Evolutionary conservation across 2,329 filamentous ascomycete species (phyloP).

Genomic region (Aspergillus neoniger): DNA sequence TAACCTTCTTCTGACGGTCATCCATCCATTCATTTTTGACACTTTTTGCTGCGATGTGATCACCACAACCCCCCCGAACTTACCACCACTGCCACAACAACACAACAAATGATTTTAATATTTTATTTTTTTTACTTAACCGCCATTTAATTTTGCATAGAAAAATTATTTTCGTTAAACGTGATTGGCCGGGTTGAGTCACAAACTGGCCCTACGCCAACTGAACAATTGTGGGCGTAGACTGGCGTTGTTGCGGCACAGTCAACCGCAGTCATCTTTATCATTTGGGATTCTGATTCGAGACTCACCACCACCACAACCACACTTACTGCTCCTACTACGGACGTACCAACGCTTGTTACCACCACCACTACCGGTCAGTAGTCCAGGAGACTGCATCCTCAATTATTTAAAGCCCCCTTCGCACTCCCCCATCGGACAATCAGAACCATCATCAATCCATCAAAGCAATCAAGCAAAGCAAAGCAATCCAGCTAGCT

Average conservation of each 20-base stretch:
- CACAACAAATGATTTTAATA: neutral
- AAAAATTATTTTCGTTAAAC: conserved; percentile 13
- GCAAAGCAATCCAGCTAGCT: conserved; percentile 5
- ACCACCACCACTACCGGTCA: too few species aligned
- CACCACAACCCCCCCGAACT: neutral
- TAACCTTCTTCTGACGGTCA: conserved; percentile 20
- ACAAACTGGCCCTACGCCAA: conserved; percentile 10
- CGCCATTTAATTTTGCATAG: conserved; percentile 5
- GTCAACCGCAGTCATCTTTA: conserved; percentile 23
- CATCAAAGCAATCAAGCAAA: conserved; percentile 13
- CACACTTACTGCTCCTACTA: neutral
- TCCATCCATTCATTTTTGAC: neutral
- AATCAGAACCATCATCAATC: neutral
- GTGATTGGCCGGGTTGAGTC: conserved; percentile 13
- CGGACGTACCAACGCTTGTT: neutral
- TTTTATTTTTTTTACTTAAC: conserved; percentile 9
- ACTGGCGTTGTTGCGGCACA: conserved; percentile 25
- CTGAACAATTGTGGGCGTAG: conserved; percentile 18
- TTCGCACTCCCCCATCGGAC: neutral
- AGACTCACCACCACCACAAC: conserved; percentile 22
- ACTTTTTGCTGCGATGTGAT: neutral
- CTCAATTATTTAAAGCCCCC: neutral
- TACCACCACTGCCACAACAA: neutral
- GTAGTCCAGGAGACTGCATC: neutral
- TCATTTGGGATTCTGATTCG: conserved; percentile 25